phyloP scores from a whole-genome alignment of 805 yeast genomes.

The Saturnispora gosingensis region DNA sequence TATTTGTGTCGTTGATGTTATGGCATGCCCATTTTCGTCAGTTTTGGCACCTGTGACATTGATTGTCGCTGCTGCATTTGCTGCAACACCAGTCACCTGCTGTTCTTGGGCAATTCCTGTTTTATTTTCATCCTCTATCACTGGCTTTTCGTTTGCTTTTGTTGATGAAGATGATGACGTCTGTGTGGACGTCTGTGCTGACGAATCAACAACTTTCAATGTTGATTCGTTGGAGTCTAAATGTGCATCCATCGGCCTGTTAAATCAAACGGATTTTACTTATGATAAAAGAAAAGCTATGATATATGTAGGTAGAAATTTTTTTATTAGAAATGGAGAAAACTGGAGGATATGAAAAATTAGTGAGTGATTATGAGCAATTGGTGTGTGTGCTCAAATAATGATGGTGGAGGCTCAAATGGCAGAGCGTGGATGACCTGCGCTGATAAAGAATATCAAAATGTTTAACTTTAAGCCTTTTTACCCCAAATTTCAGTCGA shows the following conservation, averaged over 20 bases:
- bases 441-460: neutral
- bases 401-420: neutral
- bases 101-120: neutral
- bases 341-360: neutral
- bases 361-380: neutral
- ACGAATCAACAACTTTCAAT: neutral
- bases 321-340: neutral
- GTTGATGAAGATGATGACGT: neutral
- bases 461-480: neutral
- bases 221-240: neutral
- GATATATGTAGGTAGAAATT: neutral
- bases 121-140: neutral
- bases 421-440: neutral
- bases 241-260: neutral
- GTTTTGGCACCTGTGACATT: neutral
- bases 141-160: neutral
- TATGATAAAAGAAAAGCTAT: neutral
- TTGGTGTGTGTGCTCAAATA: neutral
- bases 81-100: neutral
- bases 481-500: too few relatives aligned
- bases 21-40: neutral
- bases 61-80: neutral
- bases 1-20: conserved; percentile 1
- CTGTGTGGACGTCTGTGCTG: neutral
- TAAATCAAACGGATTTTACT: neutral